Evolutionary conservation across 75 land plant species (phyloP).

Genomic region (Chamaecyparis obtusa): DNA sequence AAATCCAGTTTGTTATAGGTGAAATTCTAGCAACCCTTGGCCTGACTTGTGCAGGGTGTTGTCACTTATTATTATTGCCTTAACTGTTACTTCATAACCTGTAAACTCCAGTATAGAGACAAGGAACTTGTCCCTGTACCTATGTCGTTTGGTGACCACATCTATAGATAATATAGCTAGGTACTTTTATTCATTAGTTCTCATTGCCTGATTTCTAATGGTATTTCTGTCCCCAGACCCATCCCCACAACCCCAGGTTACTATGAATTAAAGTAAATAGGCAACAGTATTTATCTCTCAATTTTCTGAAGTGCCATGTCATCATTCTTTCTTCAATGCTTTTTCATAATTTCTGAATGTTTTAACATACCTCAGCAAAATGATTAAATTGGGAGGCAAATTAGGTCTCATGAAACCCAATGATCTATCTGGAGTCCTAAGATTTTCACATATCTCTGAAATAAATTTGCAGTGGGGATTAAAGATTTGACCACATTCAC

Average conservation of each 20-base stretch:
- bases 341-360: not conserved
- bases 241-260: not conserved
- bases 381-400: constrained; percentile 2
- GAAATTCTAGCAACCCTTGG: not conserved
- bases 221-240: not conserved
- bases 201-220: not conserved
- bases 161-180: too few species aligned
- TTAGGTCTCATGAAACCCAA: not conserved
- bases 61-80: not conserved
- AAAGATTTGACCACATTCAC: not conserved
- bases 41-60: not conserved
- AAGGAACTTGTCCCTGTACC: not conserved
- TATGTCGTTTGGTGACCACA: not conserved
- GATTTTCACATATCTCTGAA: not conserved
- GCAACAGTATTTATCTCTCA: not conserved
- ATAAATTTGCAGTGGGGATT: not conserved
- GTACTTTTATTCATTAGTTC: too few species aligned
- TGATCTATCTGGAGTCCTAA: not conserved
- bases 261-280: not conserved
- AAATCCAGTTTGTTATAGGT: not conserved
- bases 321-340: not conserved
- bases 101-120: not conserved
- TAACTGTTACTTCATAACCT: constrained; percentile 1
- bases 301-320: not conserved
- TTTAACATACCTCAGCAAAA: not conserved